These are phyloP conservation scores for Berberis vulgaris DNA, from an alignment of 164 flowering plant genomes.

Conservation along the genomic window DNA sequence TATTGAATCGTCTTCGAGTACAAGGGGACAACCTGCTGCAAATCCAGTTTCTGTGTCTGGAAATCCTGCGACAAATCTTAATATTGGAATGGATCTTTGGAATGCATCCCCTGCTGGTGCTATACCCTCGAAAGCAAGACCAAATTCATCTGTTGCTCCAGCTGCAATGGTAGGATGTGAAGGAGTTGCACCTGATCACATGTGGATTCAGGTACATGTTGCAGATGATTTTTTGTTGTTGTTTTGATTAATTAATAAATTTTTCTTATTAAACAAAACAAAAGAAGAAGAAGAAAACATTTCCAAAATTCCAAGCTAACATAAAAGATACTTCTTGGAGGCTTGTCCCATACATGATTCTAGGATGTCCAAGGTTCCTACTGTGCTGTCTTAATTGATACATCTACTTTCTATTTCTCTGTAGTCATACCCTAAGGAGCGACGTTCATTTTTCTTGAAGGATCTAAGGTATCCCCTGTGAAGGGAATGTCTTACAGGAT, in stretches of 20 bases:
- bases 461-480: too few relatives aligned
- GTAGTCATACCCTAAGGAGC: too few relatives aligned
- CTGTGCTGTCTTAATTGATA: too few relatives aligned
- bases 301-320: too few relatives aligned
- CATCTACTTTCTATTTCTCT: too few relatives aligned
- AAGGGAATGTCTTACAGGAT: too few relatives aligned
- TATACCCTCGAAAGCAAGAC: constrained; percentile 45
- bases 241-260: background rate
- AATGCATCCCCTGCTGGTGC: constrained; percentile 33
- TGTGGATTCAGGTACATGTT: constrained; percentile 53
- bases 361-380: too few relatives aligned
- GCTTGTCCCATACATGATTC: too few relatives aligned
- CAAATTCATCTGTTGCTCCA: constrained; percentile 27
- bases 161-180: constrained; percentile 29
- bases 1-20: constrained; percentile 17
- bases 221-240: background rate
- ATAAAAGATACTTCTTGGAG: too few relatives aligned
- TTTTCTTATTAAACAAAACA: background rate
- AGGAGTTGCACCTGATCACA: constrained; percentile 38
- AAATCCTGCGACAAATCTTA: constrained; percentile 66
- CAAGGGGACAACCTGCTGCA: constrained; percentile 12
- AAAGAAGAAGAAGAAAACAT: too few relatives aligned
- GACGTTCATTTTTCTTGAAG: too few relatives aligned
- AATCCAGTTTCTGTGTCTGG: constrained; percentile 50
- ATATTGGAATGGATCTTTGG: constrained; percentile 87